These are phyloP conservation scores for Fusarium domesticum DNA, from an alignment of 2,329 filamentous ascomycete genomes.

Conservation along the genomic window DNA sequence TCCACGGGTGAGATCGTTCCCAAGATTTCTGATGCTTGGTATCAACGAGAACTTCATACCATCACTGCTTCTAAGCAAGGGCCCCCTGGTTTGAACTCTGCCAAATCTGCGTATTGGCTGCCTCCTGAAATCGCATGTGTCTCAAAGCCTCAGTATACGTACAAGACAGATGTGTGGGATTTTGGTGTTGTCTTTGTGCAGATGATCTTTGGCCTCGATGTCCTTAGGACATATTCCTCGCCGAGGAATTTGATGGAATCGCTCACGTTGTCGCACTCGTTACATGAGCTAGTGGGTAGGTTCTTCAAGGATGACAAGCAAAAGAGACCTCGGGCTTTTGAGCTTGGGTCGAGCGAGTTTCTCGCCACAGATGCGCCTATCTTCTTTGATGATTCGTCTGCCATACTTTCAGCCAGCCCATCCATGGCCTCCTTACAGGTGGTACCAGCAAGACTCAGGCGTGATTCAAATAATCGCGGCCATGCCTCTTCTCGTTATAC, in stretches of 20 bases:
- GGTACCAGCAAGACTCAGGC: constrained; percentile 50
- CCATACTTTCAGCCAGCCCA: constrained; percentile 41
- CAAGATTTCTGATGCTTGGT: constrained; percentile 72
- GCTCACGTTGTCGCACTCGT: constrained; percentile 66
- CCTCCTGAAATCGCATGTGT: constrained; percentile 70
- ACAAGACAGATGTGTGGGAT: constrained; percentile 93
- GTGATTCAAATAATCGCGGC: constrained; percentile 58
- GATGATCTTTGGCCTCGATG: constrained; percentile 85
- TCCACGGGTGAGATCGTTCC: constrained; percentile 65
- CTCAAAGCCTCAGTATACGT: constrained; percentile 60
- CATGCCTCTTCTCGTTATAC: constrained; percentile 68
- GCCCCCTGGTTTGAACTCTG: constrained; percentile 53
- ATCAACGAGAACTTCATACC: constrained; percentile 64
- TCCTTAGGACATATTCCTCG: constrained; percentile 73
- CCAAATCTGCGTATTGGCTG: constrained; percentile 78
- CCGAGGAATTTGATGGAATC: constrained; percentile 71
- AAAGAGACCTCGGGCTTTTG: constrained; percentile 80
- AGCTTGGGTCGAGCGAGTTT: constrained; percentile 63
- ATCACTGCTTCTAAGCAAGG: constrained; percentile 53
- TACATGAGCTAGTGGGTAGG: constrained; percentile 76
- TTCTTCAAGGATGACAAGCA: constrained; percentile 84
- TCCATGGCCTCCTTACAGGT: constrained; percentile 42
- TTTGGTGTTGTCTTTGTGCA: constrained; percentile 88
- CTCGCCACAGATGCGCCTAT: constrained; percentile 63
- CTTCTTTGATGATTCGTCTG: constrained; percentile 45